A percentile compares a stretch with the other conserved stretches of the same genome.
Evolutionary conservation across 78 protist genomes (phyloP).

Genomic region (Dictyostelium intermedium): DNA sequence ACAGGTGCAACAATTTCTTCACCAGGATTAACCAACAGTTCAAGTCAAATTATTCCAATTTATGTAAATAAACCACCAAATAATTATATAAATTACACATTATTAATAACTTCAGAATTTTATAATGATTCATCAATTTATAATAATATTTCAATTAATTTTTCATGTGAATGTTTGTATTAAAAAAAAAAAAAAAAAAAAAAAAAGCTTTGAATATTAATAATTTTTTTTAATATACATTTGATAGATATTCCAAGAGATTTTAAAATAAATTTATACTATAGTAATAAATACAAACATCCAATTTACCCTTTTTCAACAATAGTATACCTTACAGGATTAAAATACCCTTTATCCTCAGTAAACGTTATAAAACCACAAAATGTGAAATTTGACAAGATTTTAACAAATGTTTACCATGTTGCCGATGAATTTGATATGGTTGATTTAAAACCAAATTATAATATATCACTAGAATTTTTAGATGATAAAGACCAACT

Average conservation of each 20-base stretch:
- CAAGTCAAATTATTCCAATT: neutral
- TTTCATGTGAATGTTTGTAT: neutral
- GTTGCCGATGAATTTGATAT: neutral
- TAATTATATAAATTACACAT: neutral
- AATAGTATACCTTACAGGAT: neutral
- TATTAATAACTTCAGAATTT: neutral
- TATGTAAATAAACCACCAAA: neutral
- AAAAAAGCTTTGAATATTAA: too few species aligned
- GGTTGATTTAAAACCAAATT: neutral
- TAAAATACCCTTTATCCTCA: neutral
- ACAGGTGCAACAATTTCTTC: neutral
- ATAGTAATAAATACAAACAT: neutral
- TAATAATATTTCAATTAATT: neutral
- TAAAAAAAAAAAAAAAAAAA: too few species aligned
- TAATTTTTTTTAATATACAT: too few species aligned
- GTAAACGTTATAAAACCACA: neutral
- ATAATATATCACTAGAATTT: neutral
- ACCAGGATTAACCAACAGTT: neutral
- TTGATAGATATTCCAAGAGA: neutral
- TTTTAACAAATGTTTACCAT: neutral
- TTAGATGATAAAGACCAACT: neutral
- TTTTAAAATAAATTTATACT: neutral
- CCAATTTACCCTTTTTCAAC: neutral
- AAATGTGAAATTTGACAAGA: neutral
- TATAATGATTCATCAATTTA: neutral